Percentiles rank a stretch among this genome's conserved stretches.
phyloP scores from a whole-genome alignment of 768 basidiomycete species.

The Lactifluus rugatus region DNA sequence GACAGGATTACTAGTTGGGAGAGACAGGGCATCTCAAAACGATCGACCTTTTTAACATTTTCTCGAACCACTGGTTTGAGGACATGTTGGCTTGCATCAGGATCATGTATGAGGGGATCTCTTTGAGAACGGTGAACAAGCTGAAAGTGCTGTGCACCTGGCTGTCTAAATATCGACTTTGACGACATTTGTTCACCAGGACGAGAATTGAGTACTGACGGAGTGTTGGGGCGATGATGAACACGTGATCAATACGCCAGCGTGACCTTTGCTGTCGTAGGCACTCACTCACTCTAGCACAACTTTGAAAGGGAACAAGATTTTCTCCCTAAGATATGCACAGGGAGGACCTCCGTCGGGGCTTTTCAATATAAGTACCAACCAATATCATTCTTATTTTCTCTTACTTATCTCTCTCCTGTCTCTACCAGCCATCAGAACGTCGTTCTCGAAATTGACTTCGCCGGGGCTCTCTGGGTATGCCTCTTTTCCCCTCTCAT shows the following conservation, averaged over 20 bases:
- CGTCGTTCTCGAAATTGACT: slow-evolving; percentile 89
- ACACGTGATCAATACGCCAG: slow-evolving; percentile 6
- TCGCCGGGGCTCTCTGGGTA: slow-evolving; percentile 80
- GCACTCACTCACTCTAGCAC: too few relatives aligned
- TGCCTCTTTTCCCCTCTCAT: slow-evolving; percentile 24
- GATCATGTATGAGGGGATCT: slow-evolving; percentile 91
- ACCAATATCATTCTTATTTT: slow-evolving; percentile 23
- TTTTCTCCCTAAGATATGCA: slow-evolving; percentile 38
- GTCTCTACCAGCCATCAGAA: slow-evolving; percentile 91
- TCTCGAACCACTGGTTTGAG: slow-evolving; percentile 71
- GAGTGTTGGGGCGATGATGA: too few relatives aligned
- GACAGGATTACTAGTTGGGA: slow-evolving; percentile 3
- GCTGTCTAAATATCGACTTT: slow-evolving; percentile 84
- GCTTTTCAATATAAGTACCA: slow-evolving; percentile 80
- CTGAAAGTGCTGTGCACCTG: slow-evolving; percentile 89
- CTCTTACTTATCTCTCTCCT: slow-evolving; percentile 34
- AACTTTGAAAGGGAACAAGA: not conserved
- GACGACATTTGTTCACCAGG: slow-evolving; percentile 43
- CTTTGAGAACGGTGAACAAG: slow-evolving; percentile 94
- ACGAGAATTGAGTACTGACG: too few relatives aligned
- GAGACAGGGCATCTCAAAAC: not conserved
- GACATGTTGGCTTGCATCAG: slow-evolving; percentile 82
- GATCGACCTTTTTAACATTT: slow-evolving; percentile 54
- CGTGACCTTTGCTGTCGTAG: not conserved
- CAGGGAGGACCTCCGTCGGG: slow-evolving; percentile 70